A percentile compares a stretch with the other conserved stretches of the same genome.
Evolutionary conservation across 2,329 filamentous ascomycete species (phyloP).

Genomic region (Venturia asperata): DNA sequence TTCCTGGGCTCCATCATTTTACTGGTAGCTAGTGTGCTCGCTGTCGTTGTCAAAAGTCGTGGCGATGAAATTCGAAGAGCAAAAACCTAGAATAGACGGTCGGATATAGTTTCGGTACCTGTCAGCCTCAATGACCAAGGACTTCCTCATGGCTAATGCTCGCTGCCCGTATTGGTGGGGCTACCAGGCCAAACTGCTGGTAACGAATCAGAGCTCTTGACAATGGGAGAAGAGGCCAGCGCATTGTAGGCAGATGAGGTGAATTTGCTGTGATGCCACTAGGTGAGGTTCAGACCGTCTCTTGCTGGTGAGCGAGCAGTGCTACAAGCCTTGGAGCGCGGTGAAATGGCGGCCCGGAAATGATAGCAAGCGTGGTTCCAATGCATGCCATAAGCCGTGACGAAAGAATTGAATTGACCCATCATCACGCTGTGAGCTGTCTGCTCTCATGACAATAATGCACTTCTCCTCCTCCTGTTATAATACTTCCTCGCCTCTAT

Average conservation of each 20-base stretch:
- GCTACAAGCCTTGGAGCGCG: not conserved
- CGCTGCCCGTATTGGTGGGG: not conserved
- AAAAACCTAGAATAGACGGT: not conserved
- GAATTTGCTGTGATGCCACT: not conserved
- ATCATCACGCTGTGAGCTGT: not conserved
- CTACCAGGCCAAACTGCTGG: not conserved
- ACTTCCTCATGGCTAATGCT: not conserved
- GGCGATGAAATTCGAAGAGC: not conserved
- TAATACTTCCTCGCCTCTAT: not conserved
- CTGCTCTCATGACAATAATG: not conserved
- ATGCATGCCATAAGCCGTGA: constrained; percentile 10
- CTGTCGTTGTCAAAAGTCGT: not conserved
- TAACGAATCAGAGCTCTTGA: not conserved
- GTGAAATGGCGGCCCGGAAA: constrained; percentile 8
- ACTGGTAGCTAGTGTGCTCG: not conserved
- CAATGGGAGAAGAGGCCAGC: not conserved
- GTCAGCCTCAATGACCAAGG: constrained; percentile 5
- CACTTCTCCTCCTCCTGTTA: not conserved
- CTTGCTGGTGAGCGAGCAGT: not conserved
- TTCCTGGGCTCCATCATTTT: not conserved
- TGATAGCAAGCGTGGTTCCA: not conserved
- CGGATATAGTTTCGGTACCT: not conserved
- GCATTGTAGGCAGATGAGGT: constrained; percentile 6
- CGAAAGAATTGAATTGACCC: not conserved
- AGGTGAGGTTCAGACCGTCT: constrained; percentile 7